These are phyloP conservation scores for Hirsutella thompsonii DNA, from an alignment of 2,329 filamentous ascomycete genomes.

Conservation along the genomic window DNA sequence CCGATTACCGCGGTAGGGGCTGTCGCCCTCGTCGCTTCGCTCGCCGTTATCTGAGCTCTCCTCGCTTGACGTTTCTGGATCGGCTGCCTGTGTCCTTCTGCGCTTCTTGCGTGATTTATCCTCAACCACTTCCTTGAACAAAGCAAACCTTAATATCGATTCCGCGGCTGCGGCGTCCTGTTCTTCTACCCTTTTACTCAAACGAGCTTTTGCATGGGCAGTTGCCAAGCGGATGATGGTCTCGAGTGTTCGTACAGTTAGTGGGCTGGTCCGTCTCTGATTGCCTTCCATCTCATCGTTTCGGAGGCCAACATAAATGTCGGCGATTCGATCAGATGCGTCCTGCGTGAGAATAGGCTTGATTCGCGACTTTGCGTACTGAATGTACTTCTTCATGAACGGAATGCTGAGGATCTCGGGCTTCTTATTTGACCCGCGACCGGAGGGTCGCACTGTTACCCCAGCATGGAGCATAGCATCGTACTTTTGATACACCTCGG, in stretches of 20 bases:
- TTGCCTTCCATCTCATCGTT: constrained; percentile 96
- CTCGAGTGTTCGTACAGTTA: constrained; percentile 94
- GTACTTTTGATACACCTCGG: constrained; percentile 91
- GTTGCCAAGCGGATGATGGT: constrained; percentile 97
- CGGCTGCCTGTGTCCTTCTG: constrained; percentile 51
- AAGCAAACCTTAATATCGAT: constrained; percentile 77
- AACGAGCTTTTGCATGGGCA: constrained; percentile 82
- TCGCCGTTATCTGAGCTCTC: constrained; percentile 46
- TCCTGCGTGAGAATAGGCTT: constrained; percentile 85
- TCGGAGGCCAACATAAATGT: constrained; percentile 80
- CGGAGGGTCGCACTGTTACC: constrained; percentile 57
- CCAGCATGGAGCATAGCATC: constrained; percentile 93
- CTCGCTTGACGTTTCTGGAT: constrained; percentile 45
- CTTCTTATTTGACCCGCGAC: constrained; percentile 61
- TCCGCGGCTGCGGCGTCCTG: constrained; percentile 82
- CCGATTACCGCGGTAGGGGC: constrained; percentile 35
- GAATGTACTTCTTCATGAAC: constrained; percentile 99
- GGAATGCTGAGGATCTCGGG: constrained; percentile 88
- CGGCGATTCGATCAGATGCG: constrained; percentile 81
- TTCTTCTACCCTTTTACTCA: constrained; percentile 81
- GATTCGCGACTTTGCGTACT: constrained; percentile 87
- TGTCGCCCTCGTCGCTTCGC: constrained; percentile 39
- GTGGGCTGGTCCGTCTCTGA: constrained; percentile 81
- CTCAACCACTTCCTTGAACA: constrained; percentile 90
- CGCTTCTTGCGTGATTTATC: constrained; percentile 73